Evolutionary conservation across 176 grass and related monocot genomes (phyloP).

Genomic region (Phragmites australis): DNA sequence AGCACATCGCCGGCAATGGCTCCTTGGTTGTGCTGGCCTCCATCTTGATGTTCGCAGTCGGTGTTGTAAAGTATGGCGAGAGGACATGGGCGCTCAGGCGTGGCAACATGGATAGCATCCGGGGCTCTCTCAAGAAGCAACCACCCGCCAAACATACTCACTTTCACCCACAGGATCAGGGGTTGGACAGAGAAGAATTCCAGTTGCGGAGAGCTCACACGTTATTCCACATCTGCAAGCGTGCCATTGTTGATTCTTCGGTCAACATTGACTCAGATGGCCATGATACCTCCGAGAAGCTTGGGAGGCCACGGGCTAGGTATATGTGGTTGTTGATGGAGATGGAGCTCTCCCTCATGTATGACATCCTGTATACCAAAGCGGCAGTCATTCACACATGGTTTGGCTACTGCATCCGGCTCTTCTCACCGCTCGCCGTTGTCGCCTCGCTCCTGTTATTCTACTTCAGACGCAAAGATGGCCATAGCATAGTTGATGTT

Average conservation of each 20-base stretch:
- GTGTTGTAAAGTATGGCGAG: conserved; percentile 34
- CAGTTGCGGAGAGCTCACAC: conserved; percentile 6
- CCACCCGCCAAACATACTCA: background rate
- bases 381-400: conserved; percentile 13
- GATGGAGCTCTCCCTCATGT: conserved; percentile 40
- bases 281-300: background rate
- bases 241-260: background rate
- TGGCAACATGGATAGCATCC: conserved; percentile 19
- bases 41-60: conserved; percentile 17
- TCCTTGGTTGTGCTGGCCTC: background rate
- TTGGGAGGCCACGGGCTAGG: too few species aligned
- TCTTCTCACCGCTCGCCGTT: background rate
- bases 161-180: background rate
- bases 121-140: conserved; percentile 14
- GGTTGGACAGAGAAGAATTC: background rate
- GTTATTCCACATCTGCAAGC: conserved; percentile 31
- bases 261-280: conserved; percentile 17
- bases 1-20: background rate
- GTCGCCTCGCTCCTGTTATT: background rate
- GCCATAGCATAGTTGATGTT: background rate
- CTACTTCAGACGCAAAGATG: conserved; percentile 23
- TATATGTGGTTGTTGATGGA: conserved; percentile 20
- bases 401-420: conserved; percentile 21
- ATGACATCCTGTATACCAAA: conserved; percentile 61
- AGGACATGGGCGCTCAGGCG: conserved; percentile 3